Evolutionary conservation across 83 land plant genomes (phyloP), one percentile per base, ranked within the genome.

Genomic region (Picea engelmannii): DNA sequence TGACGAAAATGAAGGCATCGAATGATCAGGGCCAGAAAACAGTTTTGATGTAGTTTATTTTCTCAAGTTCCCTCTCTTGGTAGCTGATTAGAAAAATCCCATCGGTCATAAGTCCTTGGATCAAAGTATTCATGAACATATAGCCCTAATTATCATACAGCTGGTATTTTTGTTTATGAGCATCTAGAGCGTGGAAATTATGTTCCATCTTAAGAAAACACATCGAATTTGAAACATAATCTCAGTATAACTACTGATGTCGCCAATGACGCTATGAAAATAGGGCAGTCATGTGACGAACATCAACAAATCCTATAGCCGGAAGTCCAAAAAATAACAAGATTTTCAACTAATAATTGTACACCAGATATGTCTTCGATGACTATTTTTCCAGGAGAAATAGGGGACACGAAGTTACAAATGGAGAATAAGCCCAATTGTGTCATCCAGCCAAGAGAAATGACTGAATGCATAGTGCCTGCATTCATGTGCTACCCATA

Each of bases 401-500:
- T 44, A 44, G 49, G 49, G 49, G 8, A 44, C 49, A 44, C 5
- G 49, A 44, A 44, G 49, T 7, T 8, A 44, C 49, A 5, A 5
- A 6, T 44, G 49, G 7, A 5, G 49, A 44, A 44, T 44, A 8
- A 44, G 0, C 49, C 49, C 7, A 44, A 44, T 8, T 44, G 49
- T 44, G 49, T 8, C 49, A 44, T 44, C 49, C 8, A 44, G 1
- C 0, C 49, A 44, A 6, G 49, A 44, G 49, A 44, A 44, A 6
- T 44, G 8, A 44, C 49, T 92, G 90, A 89, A 90, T 63, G 92
- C 94, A 71, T 89, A 90, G 74, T 92, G 94, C 61, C 94, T 92
- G 49, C 94, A 92, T 44, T 92, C 94, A 35, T 92, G 94, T 2
- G 90, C 94, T 9, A 92, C 92, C n/a, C n/a, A n/a, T n/a, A n/a